Conservation (phyloP, 2,329 filamentous ascomycete genomes). For the Trichoderma polysporum region DNA sequence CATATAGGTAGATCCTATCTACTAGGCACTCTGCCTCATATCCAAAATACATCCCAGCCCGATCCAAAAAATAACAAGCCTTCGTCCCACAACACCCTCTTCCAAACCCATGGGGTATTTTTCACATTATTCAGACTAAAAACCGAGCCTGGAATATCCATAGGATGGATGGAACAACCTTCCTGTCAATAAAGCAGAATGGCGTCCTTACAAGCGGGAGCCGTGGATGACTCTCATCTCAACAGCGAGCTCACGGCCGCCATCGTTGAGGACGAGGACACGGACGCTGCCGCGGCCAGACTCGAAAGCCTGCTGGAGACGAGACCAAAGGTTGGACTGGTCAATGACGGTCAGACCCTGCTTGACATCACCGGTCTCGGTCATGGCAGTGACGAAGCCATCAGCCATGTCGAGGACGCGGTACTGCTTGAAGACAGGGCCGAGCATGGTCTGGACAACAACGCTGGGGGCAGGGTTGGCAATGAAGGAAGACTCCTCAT, state of each 20-base stretch:
- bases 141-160: slow-evolving; percentile 13
- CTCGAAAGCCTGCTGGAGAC: slow-evolving; percentile 81
- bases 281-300: slow-evolving; percentile 91
- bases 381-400: slow-evolving; percentile 89
- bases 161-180: slow-evolving; percentile 13
- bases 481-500: slow-evolving; percentile 98
- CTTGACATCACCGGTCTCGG: slow-evolving; percentile 98
- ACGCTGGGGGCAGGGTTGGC: slow-evolving; percentile 96
- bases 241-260: slow-evolving; percentile 89
- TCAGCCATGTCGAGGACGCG: slow-evolving; percentile 96
- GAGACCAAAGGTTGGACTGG: slow-evolving; percentile 84
- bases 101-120: slow-evolving; percentile 11
- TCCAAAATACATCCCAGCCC: slow-evolving; percentile 37
- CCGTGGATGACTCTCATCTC: slow-evolving; percentile 98
- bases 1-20: slow-evolving; percentile 46
- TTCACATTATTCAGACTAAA: slow-evolving; percentile 15
- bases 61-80: slow-evolving; percentile 33
- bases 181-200: background rate
- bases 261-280: slow-evolving; percentile 92
- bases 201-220: slow-evolving; percentile 57
- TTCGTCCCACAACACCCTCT: slow-evolving; percentile 12
- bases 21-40: slow-evolving; percentile 39
- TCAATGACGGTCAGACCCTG: slow-evolving; percentile 89
- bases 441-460: slow-evolving; percentile 98
- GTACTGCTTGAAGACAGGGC: slow-evolving; percentile 99